Conservation (phyloP, 176 grass and related monocot genomes). For the Zoysia pacifica region DNA sequence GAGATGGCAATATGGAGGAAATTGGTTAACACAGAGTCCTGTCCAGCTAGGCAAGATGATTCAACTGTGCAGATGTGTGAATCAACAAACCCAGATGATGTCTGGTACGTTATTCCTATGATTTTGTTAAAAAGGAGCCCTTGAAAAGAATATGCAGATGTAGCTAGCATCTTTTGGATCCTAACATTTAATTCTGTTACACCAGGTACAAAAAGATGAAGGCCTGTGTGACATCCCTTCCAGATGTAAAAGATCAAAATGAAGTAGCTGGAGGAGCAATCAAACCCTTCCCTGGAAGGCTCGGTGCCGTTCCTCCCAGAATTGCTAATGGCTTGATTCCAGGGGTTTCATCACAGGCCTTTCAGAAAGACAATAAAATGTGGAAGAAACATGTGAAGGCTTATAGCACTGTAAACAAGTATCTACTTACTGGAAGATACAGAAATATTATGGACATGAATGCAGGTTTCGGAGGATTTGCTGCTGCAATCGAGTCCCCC, state of each 20-base stretch:
- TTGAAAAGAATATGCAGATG: not conserved
- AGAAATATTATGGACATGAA: conserved; percentile 97
- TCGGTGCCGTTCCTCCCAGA: conserved; percentile 79
- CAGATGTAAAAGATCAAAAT: conserved; percentile 58
- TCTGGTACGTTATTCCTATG: conserved; percentile 66
- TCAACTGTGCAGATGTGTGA: conserved; percentile 65
- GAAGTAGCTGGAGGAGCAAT: conserved; percentile 76
- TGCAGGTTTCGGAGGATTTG: conserved; percentile 73
- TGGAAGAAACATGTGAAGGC: conserved; percentile 84
- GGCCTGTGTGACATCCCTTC: conserved; percentile 77
- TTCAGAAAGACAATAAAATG: conserved; percentile 69
- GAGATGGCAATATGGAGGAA: conserved; percentile 96
- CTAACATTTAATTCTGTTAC: conserved; percentile 8
- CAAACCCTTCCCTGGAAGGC: conserved; percentile 74
- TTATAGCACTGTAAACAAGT: conserved; percentile 83
- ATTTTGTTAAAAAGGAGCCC: conserved; percentile 6
- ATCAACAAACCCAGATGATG: conserved; percentile 69
- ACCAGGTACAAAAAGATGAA: conserved; percentile 84
- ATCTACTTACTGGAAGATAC: conserved; percentile 71
- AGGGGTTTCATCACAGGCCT: conserved; percentile 65
- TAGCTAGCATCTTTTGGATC: not conserved
- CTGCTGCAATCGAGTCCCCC: conserved; percentile 67
- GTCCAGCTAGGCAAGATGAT: conserved; percentile 71
- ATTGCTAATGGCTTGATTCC: conserved; percentile 62
- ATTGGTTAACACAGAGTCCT: conserved; percentile 67